Percentiles rank a stretch among this genome's conserved stretches.
These are phyloP conservation scores for Phycomyces nitens DNA, from an alignment of 192 early-diverging fungal species.

Conservation along the genomic window DNA sequence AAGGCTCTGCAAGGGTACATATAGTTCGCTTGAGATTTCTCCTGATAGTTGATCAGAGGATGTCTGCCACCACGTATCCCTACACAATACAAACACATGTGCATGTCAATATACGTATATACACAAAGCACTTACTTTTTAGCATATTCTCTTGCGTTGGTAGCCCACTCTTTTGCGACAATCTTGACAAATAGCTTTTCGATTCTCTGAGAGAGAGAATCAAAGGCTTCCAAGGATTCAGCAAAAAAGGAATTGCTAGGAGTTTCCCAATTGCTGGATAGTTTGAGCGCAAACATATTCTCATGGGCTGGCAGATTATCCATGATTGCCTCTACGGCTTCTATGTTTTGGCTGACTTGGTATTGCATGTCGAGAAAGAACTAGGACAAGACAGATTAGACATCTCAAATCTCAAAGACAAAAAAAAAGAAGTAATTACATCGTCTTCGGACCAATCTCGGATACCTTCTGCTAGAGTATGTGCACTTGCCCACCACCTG, in stretches of 20 bases:
- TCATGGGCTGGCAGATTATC: not conserved
- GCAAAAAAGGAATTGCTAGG: constrained; percentile 12
- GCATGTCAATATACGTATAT: not conserved
- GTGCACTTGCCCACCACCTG: constrained; percentile 49
- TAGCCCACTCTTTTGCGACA: constrained; percentile 43
- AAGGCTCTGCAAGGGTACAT: constrained; percentile 43
- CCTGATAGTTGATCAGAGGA: constrained; percentile 8
- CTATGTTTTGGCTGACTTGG: constrained; percentile 30
- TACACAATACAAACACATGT: constrained; percentile 13
- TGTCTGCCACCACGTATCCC: constrained; percentile 46
- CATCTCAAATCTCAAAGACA: too few species aligned
- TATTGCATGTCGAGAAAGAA: constrained; percentile 52
- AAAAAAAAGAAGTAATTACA: too few species aligned
- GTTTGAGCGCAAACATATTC: not conserved
- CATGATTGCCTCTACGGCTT: constrained; percentile 13
- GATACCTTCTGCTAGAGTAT: constrained; percentile 38
- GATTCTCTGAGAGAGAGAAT: constrained; percentile 35
- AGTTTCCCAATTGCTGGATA: not conserved
- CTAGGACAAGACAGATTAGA: constrained; percentile 24
- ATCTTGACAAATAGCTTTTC: constrained; percentile 43
- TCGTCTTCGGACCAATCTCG: constrained; percentile 54
- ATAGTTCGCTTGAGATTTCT: constrained; percentile 51
- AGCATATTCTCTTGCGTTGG: constrained; percentile 37
- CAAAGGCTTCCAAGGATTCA: constrained; percentile 18
- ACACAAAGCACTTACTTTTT: constrained; percentile 36